Evolutionary conservation across 2,329 filamentous ascomycete species (phyloP), one percentile per base, ranked within the genome.

Genomic region (Arthrinium phaeospermum): DNA sequence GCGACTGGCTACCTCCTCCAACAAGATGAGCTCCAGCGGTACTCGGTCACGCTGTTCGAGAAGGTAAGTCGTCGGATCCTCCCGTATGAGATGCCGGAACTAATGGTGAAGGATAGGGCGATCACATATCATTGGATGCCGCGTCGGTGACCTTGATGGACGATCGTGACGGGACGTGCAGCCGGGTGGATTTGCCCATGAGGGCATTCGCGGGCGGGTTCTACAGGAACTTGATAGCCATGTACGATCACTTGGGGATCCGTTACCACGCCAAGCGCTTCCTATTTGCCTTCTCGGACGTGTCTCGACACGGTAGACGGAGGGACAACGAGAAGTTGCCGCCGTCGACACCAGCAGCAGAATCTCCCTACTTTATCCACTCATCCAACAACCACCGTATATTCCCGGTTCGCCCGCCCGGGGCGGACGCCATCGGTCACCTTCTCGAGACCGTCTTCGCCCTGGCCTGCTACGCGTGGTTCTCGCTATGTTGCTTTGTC

Each of bases 201-300:
- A 82, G 83, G 37, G 81, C 81, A 4, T 78, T 77, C 71, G 80
- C 81, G 0, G 79, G 77, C 10, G 82, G 83, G 27, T 88, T 88
- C 78, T 91, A 91, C 76, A 77, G 80, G 67, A 88, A 90, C 73
- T 79, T 91, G 68, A 85, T 83, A 74, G 81, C 83, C 37, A 87
- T 91, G 85, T 91, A 91, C 78, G 81, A 86, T 37, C 82, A 89
- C 74, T 79, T 91, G 4, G 84, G 82, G 2, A 81, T 91, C 16
- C 79, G 80, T 7, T 87, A 89, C 72, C 83, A 85, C 53, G 80
- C 83, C 16, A 83, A 88, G 71, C 83, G 82, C 22, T 90, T 90
- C 75, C 78, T 90, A 2, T 91, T 87, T 77, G 83, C 83, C 51
- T 88, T 90, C 72, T 83, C 86, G 14, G 82, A 78, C 69, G 75